phyloP scores from a whole-genome alignment of 2,329 filamentous ascomycete species.

The Triangularia verruculosa region DNA sequence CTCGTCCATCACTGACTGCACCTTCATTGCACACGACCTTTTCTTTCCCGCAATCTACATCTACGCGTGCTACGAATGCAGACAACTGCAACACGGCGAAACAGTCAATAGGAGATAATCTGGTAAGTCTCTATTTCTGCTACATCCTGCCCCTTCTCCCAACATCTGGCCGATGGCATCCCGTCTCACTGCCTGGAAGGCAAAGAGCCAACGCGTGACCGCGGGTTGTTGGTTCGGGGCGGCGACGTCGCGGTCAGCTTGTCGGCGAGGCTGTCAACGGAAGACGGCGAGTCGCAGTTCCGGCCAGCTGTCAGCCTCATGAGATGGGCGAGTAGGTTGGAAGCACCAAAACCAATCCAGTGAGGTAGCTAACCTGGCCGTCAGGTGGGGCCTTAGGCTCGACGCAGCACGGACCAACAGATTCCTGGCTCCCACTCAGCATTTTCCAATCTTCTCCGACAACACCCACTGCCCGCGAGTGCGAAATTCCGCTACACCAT shows the following conservation, averaged over 20 bases:
- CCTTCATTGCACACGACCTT: background rate
- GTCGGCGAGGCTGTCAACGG: background rate
- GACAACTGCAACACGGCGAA: too few species aligned
- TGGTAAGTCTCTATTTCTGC: background rate
- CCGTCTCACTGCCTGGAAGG: background rate
- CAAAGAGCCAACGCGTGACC: background rate
- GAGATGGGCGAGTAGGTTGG: slow-evolving; percentile 1
- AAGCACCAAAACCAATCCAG: slow-evolving; percentile 15
- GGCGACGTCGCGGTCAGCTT: background rate
- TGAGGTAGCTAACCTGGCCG: background rate
- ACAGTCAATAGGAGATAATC: background rate
- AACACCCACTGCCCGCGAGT: slow-evolving; percentile 28
- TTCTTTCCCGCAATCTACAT: background rate
- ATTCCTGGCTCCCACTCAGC: slow-evolving; percentile 26
- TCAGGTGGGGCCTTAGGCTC: slow-evolving; percentile 15
- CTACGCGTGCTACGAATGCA: background rate
- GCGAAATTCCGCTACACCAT: slow-evolving; percentile 33
- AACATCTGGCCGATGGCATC: background rate
- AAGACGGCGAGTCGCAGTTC: slow-evolving; percentile 3
- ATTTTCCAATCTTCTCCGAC: slow-evolving; percentile 31
- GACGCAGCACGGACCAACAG: slow-evolving; percentile 25
- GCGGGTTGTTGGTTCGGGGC: background rate
- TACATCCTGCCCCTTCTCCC: background rate
- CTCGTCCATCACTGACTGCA: background rate
- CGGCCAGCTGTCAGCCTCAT: slow-evolving; percentile 20